Base-by-base conservation (phyloP, 1,139 yeast species). In the Nakaseomyces uthaithaninus region DNA sequence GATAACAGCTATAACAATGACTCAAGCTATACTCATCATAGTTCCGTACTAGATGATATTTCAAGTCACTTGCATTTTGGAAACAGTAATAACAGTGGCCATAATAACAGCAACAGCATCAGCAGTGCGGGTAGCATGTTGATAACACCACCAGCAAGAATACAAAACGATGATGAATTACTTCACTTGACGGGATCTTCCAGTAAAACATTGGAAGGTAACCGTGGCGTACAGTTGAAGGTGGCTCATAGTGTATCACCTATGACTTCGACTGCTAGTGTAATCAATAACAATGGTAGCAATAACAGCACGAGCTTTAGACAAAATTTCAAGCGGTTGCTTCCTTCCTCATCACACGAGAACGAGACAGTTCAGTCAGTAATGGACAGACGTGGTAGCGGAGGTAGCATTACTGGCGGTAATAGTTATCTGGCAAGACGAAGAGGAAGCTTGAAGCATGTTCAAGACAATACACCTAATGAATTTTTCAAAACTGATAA, bases 401-500 rank as follows among this genome's bases (percentile, higher is more conserved):
- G 24, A 9, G 35, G 25, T 7, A 17, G 23, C n/a, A 27, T n/a
- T 14, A 17, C 15, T 14, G 22, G 26, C 33, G 15, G 18, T 33
- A 22, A 8, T 18, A 24, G 11, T 24, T 30, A n/a, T 28, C n/a
- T 12, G 6, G 39, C 12, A 17, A 31, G 35, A n/a, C n/a, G 35
- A n/a, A 19, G 35, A 12, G 17, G 35, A 8, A 34, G 10, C 14
- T 33, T 28, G 14, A 26, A 18, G 28, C n/a, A 17, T 17, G 38
- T 17, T n/a, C 25, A 8, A 4, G 35, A 31, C 8, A 19, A 19
- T 4, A 17, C 14, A 4, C 35, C 35, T 6, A 20, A 31, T 31
- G 17, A 19, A 16, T 31, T 19, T n/a, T 38, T 59, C 38, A 47
- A 52, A 39, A 64, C 68, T 46, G 95, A 86, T 57, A 77, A 77